Evolutionary conservation across 2,329 filamentous ascomycete species (phyloP), one percentile per base, ranked within the genome.

Genomic region (Pseudohalonectria lignicola): DNA sequence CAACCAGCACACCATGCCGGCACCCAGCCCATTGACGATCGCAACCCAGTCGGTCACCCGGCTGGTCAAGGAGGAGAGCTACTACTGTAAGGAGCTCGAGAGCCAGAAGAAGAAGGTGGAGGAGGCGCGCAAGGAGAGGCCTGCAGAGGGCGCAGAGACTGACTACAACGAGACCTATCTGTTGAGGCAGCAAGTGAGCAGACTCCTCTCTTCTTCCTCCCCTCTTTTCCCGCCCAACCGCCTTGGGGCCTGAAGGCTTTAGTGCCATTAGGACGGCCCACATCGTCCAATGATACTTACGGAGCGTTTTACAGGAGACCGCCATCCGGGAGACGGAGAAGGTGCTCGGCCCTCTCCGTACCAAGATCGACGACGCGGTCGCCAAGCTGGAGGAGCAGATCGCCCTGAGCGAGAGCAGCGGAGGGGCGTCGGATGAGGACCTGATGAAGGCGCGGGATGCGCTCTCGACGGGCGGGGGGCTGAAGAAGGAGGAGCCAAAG

Each of bases 1-100:
- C n/a, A n/a, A n/a, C n/a, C n/a, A n/a, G n/a, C n/a, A n/a, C 13
- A 42, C 36, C 36, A 94, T 94, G 87, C 72, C 85, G 4, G 71
- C 86, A 23, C 83, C 84, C 32, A 79, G 80, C 1, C 73, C 79
- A 49, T 76, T 95, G 56, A 62, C 76, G 51, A 92, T 95, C 54
- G 79, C 82, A 32, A 92, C 85, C 18, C 76, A 80, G 44, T 78
- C 86, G 16, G 76, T 96, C 48, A 69, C 74, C 50, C 86, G 92
- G 42, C 75, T 96, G 34, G 76, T 94, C 47, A 95, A 94, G 61
- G 92, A 98, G 61, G 86, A 95, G 60, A 68, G 74, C 29, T 90
- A 81, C 51, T 96, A 98, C 64, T 82, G 88, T 67, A 82, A 82
- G 55, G 92, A 98, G 60, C 72, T 88, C 16, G 66, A 73, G 45